Evolutionary conservation across 2,329 filamentous ascomycete genomes (phyloP), one percentile per base, ranked within the genome.

Genomic region (Lasiodiplodia citricola): DNA sequence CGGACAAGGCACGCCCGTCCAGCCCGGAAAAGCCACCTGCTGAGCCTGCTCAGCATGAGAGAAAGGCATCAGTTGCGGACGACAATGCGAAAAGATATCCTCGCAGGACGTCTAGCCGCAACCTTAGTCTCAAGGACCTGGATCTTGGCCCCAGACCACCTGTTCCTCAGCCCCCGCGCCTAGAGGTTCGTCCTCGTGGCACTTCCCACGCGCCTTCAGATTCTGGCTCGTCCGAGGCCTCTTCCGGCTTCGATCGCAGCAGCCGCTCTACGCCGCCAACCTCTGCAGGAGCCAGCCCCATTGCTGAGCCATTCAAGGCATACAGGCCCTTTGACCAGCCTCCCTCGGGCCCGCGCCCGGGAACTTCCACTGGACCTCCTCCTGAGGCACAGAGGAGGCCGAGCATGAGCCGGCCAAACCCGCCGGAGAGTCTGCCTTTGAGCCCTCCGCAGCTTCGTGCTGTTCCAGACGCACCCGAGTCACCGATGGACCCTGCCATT

Each of bases 401-500:
- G 66, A 28, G 70, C 75, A 25, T 66, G n/a, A 66, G 66, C 47
- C 47, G 55, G 11, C 35, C 10, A 10, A 56, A 44, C 35, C 7
- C 50, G 7, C 51, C 63, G 13, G 50, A 66, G 25, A 25, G 18
- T 25, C n/a, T 63, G 18, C 50, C 31, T 23, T 68, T 73, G 25
- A 35, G 51, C 31, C 58, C 67, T 51, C 67, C 70, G 23, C 73
- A 75, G 57, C 72, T 71, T 28, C 71, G 60, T 11, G 65, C 70
- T 16, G 67, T 74, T 41, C 70, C 70, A 10, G 72, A 73, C 25
- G 69, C 72, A 44, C 79, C 76, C n/a, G 77, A 80, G 56, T 81
- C 78, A 4, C 79, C 79, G 18, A 73, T 81, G 71, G 79, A 81
- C 58, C 80, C 79, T 11, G 80, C 80, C 2, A 79, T 81, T 44